Evolutionary conservation across 352 stramenopile genomes (phyloP), one percentile per base, ranked within the genome.

Genomic region (Globisporangium cederbergense): DNA sequence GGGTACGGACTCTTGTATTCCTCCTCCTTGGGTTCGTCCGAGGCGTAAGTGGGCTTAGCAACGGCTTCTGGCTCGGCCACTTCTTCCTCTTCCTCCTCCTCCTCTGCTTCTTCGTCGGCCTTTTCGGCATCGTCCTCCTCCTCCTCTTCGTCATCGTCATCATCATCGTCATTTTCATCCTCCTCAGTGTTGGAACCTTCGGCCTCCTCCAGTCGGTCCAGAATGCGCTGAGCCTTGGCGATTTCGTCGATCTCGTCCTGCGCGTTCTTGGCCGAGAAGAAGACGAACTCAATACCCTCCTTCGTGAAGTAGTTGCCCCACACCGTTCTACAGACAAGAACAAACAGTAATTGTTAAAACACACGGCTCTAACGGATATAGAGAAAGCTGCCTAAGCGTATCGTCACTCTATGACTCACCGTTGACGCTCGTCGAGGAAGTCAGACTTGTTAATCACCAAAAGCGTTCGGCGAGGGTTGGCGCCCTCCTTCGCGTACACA

Each of bases 361-460:
- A 42, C 36, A 13, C 36, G 11, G 36, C 25, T 28, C 25, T 1
- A 28, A 28, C 25, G 25, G 25, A 42, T 13, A 42, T 8, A 42
- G 11, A 42, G 36, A 8, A 42, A 8, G 36, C 36, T 13, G 7
- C 11, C 36, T 42, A 13, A 42, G 36, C 36, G 11, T 42, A 40
- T 40, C 22, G 20, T n/a, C 10, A 16, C 13, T 55, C 1, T 11
- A 7, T 4, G 25, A 65, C 75, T 47, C 66, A 95, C 79, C 97
- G 81, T 77, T 99, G 96, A 30, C 74, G 66, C 42, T 91, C 81
- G 14, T 95, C 90, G 13, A 99, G 80, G 67, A 99, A 99, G 74
- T 99, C 98, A 40, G 97, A 97, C 82, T 99, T 99, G 83, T 99
- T 99, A 11, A 99, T 84, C 25, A 99, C 70, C 20, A 99, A 72